phyloP scores from a whole-genome alignment of 208 protist species.

The Phytomonas serpens region DNA sequence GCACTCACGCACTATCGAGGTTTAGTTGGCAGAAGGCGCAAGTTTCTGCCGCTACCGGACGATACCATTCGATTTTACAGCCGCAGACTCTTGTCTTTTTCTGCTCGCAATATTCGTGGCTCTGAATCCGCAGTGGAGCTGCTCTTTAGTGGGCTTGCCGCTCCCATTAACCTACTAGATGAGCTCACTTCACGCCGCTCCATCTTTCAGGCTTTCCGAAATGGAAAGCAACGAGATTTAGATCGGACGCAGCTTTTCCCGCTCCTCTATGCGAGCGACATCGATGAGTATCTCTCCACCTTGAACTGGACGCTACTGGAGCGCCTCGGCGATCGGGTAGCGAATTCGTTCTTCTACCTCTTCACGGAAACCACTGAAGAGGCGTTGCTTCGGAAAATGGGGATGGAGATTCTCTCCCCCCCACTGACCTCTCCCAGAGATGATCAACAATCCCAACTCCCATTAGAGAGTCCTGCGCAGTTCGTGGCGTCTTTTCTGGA shows the following conservation, averaged over 20 bases:
- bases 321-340: slow-evolving; percentile 15
- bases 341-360: slow-evolving; percentile 38
- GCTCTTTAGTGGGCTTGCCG: slow-evolving; percentile 16
- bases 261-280: slow-evolving; percentile 60
- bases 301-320: slow-evolving; percentile 24
- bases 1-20: neutral
- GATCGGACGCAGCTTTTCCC: slow-evolving; percentile 40
- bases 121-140: slow-evolving; percentile 17
- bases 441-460: neutral
- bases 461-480: slow-evolving; percentile 3
- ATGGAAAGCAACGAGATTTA: slow-evolving; percentile 22
- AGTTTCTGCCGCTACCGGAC: slow-evolving; percentile 19
- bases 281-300: slow-evolving; percentile 37
- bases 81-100: slow-evolving; percentile 21
- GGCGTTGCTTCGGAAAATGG: slow-evolving; percentile 27
- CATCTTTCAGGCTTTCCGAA: slow-evolving; percentile 26
- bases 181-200: slow-evolving; percentile 17
- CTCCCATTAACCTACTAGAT: slow-evolving; percentile 8
- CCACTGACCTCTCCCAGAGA: neutral
- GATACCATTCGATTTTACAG: slow-evolving; percentile 25
- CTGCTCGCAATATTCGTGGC: slow-evolving; percentile 13
- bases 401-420: slow-evolving; percentile 21
- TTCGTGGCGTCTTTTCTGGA: slow-evolving; percentile 34
- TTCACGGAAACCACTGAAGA: slow-evolving; percentile 57
- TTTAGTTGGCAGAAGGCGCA: neutral